Evolutionary conservation across 192 early-diverging fungal genomes (phyloP).

Genomic region (Geranomyces variabilis): DNA sequence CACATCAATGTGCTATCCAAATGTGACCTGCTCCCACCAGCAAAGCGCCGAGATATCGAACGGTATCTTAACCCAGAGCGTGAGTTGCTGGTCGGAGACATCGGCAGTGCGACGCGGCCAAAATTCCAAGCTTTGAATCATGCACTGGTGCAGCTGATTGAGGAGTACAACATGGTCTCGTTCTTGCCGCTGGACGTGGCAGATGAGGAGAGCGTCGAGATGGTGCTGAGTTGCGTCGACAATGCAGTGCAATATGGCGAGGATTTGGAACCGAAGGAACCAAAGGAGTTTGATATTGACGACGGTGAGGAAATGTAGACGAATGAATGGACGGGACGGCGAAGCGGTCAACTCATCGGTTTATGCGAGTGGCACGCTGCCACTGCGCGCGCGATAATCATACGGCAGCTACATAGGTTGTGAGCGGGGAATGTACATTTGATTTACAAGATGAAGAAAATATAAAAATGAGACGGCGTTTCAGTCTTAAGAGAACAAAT

Average conservation of each 20-base stretch:
- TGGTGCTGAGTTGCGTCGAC: slow-evolving; percentile 86
- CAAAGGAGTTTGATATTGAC: slow-evolving; percentile 41
- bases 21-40: slow-evolving; percentile 84
- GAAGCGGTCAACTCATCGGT: too few species aligned
- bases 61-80: slow-evolving; percentile 94
- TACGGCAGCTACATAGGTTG: too few species aligned
- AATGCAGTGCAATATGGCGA: slow-evolving; percentile 97
- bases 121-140: slow-evolving; percentile 85
- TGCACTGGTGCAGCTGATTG: slow-evolving; percentile 89
- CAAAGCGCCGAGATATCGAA: slow-evolving; percentile 16
- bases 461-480: too few species aligned
- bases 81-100: slow-evolving; percentile 80
- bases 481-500: slow-evolving; percentile 35
- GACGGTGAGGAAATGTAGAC: slow-evolving; percentile 2
- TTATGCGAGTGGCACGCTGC: too few species aligned
- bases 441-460: too few species aligned
- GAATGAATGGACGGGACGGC: too few species aligned
- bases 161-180: slow-evolving; percentile 96
- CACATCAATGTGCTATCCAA: slow-evolving; percentile 98
- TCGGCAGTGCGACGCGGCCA: slow-evolving; percentile 69
- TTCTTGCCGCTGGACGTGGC: slow-evolving; percentile 92
- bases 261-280: slow-evolving; percentile 94
- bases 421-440: too few species aligned
- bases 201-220: slow-evolving; percentile 91
- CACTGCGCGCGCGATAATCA: too few species aligned